Conservation (phyloP, 2,329 filamentous ascomycete genomes). For the Microdochium paspali region DNA sequence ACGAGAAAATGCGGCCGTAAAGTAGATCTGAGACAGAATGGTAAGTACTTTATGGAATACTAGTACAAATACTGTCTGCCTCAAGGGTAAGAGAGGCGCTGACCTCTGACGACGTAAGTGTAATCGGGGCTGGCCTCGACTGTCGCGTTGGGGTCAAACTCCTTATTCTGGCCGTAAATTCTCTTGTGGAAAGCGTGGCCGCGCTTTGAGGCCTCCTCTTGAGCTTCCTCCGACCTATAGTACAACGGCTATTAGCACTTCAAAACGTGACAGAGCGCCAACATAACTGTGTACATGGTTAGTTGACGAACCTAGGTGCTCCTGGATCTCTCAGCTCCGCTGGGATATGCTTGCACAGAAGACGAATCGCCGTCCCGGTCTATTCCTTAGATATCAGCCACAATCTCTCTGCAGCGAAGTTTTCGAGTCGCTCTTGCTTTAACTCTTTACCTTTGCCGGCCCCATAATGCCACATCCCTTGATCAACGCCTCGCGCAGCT, state of each 20-base stretch:
- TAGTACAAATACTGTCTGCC: no score
- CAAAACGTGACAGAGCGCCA: no score
- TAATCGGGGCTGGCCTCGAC: slow-evolving; percentile 8
- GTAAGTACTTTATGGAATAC: no score
- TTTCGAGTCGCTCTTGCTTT: no score
- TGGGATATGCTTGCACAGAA: slow-evolving; percentile 4
- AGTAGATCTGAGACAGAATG: slow-evolving; percentile 1
- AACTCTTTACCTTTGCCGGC: slow-evolving; percentile 5
- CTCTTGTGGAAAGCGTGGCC: slow-evolving; percentile 6
- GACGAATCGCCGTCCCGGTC: slow-evolving; percentile 7
- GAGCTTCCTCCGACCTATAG: slow-evolving; percentile 2
- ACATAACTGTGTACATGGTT: no score
- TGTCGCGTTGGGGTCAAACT: slow-evolving; percentile 7
- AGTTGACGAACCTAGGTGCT: slow-evolving; percentile 3
- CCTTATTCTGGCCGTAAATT: slow-evolving; percentile 6
- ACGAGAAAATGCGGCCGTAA: slow-evolving; percentile 4
- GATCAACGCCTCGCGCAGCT: slow-evolving; percentile 7
- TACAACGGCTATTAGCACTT: no score
- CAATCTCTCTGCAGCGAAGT: no score
- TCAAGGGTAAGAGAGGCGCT: no score
- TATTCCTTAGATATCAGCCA: background rate
- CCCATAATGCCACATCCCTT: slow-evolving; percentile 7
- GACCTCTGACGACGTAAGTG: slow-evolving; percentile 8
- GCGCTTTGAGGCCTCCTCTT: slow-evolving; percentile 2
- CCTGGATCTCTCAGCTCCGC: slow-evolving; percentile 2